Conservation (phyloP, 2,329 filamentous ascomycete species). For the Colletotrichum brevisporum region DNA sequence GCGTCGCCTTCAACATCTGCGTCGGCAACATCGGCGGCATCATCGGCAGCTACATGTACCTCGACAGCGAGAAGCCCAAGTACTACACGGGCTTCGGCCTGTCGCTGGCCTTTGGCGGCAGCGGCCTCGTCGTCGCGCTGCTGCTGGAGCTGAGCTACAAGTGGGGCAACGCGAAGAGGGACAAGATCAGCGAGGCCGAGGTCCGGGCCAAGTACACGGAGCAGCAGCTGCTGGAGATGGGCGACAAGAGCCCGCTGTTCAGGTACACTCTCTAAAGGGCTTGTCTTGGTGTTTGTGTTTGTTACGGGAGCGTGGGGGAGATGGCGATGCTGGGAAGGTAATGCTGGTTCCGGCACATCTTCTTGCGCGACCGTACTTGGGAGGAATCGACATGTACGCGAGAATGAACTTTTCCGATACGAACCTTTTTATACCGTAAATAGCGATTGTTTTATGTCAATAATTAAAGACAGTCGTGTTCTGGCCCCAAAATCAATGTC, state of each 20-base stretch:
- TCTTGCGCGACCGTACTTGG: too few relatives aligned
- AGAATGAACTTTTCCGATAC: conserved; percentile 6
- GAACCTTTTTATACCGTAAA: neutral
- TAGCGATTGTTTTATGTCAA: conserved; percentile 25
- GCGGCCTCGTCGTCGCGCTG: conserved; percentile 48
- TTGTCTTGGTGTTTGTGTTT: neutral
- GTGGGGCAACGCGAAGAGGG: conserved; percentile 46
- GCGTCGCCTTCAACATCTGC: conserved; percentile 54
- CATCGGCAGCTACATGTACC: conserved; percentile 56
- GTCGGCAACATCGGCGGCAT: conserved; percentile 58
- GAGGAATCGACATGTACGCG: neutral
- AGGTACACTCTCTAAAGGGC: conserved; percentile 36
- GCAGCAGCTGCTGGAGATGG: conserved; percentile 41
- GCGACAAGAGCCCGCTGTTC: conserved; percentile 43
- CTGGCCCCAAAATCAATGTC: neutral
- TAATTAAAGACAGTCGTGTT: conserved; percentile 23
- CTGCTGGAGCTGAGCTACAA: conserved; percentile 49
- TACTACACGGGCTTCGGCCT: conserved; percentile 54
- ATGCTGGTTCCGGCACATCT: neutral
- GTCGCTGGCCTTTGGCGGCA: conserved; percentile 48
- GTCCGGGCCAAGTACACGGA: conserved; percentile 41
- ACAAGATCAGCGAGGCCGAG: conserved; percentile 45
- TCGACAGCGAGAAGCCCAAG: conserved; percentile 50
- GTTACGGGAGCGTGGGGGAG: neutral
- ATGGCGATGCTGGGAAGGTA: neutral